phyloP scores from a whole-genome alignment of 1,139 yeast species.

The Torulaspora globosa region DNA sequence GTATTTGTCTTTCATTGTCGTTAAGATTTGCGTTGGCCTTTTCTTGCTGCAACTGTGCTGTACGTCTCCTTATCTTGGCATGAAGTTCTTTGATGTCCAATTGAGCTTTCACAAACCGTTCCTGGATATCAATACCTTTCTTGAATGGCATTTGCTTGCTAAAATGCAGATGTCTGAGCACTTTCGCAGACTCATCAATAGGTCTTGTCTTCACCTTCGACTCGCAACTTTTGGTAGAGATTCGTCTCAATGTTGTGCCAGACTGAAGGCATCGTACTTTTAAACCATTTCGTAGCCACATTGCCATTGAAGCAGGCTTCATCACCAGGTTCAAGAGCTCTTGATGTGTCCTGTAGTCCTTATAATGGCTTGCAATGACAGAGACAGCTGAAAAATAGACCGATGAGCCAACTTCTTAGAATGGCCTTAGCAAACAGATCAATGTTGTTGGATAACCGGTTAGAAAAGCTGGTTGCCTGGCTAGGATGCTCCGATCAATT shows the following conservation, averaged over 20 bases:
- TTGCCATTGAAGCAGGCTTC: neutral
- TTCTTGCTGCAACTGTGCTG: constrained; percentile 43
- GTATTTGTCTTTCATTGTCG: constrained; percentile 46
- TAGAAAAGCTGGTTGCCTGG: constrained; percentile 25
- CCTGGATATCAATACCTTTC: constrained; percentile 62
- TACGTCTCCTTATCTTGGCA: constrained; percentile 44
- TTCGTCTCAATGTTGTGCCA: neutral
- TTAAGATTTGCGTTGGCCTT: constrained; percentile 39
- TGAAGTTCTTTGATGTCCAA: constrained; percentile 59
- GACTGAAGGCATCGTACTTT: neutral
- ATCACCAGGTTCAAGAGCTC: neutral
- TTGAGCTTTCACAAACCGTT: constrained; percentile 54
- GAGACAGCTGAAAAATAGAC: neutral
- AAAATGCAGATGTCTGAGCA: constrained; percentile 61
- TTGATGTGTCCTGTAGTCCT: neutral
- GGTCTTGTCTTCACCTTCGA: constrained; percentile 25
- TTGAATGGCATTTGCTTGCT: constrained; percentile 48
- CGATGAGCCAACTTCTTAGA: neutral
- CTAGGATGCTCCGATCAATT: constrained; percentile 21
- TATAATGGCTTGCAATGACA: neutral
- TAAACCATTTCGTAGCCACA: neutral
- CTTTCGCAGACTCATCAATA: constrained; percentile 36
- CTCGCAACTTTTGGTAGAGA: constrained; percentile 7
- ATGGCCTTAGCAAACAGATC: neutral
- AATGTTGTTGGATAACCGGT: constrained; percentile 17